Percentiles rank a stretch among this genome's conserved stretches.
Conservation (phyloP, 148 eudicot genomes). For the Bassia scoparia region DNA sequence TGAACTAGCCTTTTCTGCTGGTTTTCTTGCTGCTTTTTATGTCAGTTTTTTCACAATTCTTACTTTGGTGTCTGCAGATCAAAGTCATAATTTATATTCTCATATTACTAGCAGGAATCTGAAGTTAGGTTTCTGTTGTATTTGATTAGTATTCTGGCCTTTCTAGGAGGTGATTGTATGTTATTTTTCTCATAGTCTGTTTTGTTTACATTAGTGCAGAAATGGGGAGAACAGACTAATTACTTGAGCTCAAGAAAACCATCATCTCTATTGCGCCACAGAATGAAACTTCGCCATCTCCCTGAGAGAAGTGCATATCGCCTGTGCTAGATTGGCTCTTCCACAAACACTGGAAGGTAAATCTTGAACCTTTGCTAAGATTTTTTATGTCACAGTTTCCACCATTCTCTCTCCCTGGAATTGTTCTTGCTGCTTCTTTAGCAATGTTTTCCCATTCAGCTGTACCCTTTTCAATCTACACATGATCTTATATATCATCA, state of each 20-base stretch:
- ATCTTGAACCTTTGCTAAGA: constrained; percentile 85
- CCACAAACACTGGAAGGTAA: constrained; percentile 92
- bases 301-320: constrained; percentile 98
- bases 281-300: constrained; percentile 89
- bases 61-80: background rate
- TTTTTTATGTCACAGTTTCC: constrained; percentile 97
- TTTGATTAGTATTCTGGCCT: background rate
- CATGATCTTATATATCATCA: constrained; percentile 2
- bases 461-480: constrained; percentile 60
- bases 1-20: background rate
- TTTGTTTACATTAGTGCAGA: background rate
- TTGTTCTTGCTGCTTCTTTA: constrained; percentile 79
- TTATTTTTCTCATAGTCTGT: background rate
- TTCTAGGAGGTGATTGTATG: background rate
- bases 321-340: constrained; percentile 92
- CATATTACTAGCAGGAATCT: constrained; percentile 1
- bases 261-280: constrained; percentile 98
- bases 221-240: constrained; percentile 11
- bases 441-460: constrained; percentile 81
- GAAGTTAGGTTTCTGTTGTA: too few relatives aligned
- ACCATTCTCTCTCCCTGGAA: constrained; percentile 97
- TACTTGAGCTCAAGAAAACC: constrained; percentile 97
- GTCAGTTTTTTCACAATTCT: background rate
- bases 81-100: background rate
- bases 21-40: background rate